Evolutionary conservation across 345 rosid species (phyloP), one percentile per base, ranked within the genome.

Genomic region (Orychophragmus violaceus): DNA sequence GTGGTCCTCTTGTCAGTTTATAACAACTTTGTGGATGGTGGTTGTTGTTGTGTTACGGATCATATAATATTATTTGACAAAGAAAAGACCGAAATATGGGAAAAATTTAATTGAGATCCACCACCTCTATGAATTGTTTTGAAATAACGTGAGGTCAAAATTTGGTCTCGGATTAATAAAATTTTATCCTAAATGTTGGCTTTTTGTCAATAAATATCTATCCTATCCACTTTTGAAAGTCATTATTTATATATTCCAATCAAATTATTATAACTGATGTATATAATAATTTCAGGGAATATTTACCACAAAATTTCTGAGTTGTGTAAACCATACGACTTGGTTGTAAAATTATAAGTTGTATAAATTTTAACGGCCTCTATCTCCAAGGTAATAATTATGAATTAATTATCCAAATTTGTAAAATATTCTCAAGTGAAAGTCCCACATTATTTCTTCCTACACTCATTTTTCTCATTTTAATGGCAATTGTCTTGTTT

Each of bases 291-390:
- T 3, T 11, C 8, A 12, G 18, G 13, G 61, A 22, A 3, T 3
- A 10, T 16, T 68, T 49, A 24, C 72, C 37, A 12, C 58, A 58
- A 58, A 46, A 24, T 46, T 58, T 68, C 48, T 13, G 51, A 45
- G n/a, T 36, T 59, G 55, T 44, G 35, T 42, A 8, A 44, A 37
- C 19, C 5, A 18, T 24, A 50, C 28, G 51, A 12, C 50, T 27
- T 50, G 61, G 61, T 66, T 32, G 46, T 66, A 52, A 28, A 64
- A 9, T 33, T 28, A 28, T 5, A 66, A n/a, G n/a, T n/a, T n/a
- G n/a, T n/a, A 14, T 57, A 54, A 33, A 57, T 14, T 41, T n/a
- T 41, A 19, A 37, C 18, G 45, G 45, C n/a, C n/a, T n/a, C 45
- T 29, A 5, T 36, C 42, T 39, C 45, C 45, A 39, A 39, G 45